Percentiles rank a stretch among this genome's conserved stretches.
Conservation (phyloP, 2,329 filamentous ascomycete genomes). For the Pyrenophora graminea region DNA sequence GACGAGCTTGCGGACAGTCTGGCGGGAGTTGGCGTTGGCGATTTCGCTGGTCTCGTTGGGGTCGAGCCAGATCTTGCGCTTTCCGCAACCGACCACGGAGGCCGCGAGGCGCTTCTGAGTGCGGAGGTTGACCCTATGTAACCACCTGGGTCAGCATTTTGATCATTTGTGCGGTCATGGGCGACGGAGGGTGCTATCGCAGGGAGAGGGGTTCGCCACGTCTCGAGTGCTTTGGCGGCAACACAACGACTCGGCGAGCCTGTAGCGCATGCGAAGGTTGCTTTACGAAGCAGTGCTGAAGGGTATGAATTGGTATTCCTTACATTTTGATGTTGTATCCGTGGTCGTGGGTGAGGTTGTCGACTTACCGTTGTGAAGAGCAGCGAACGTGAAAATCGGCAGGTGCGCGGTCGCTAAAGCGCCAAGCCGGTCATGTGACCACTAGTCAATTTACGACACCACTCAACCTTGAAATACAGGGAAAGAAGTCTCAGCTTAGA, state of each 20-base stretch:
- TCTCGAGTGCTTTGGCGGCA: constrained; percentile 29
- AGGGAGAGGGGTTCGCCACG: constrained; percentile 45
- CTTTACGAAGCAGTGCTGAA: constrained; percentile 19
- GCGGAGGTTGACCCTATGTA: constrained; percentile 92
- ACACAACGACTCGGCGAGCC: constrained; percentile 26
- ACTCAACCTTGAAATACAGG: background rate
- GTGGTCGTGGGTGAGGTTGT: constrained; percentile 38
- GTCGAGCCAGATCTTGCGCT: constrained; percentile 99
- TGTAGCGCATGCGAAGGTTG: constrained; percentile 23
- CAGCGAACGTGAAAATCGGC: constrained; percentile 4
- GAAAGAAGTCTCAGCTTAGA: too few species aligned
- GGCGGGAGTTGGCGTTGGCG: constrained; percentile 99
- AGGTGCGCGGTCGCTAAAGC: constrained; percentile 16
- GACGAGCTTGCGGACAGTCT: constrained; percentile 99
- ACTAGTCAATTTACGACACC: constrained; percentile 11
- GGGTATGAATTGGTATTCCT: constrained; percentile 33
- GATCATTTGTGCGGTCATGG: constrained; percentile 23
- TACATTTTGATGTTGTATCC: constrained; percentile 50
- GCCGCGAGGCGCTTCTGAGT: constrained; percentile 99
- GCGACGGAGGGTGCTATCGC: constrained; percentile 24
- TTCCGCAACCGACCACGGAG: constrained; percentile 96
- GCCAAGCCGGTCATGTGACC: constrained; percentile 11
- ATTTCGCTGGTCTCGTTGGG: constrained; percentile 99
- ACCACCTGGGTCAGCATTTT: constrained; percentile 38
- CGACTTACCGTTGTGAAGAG: constrained; percentile 21